A percentile compares a stretch with the other conserved stretches of the same genome.
These are phyloP conservation scores for Aspergillus transmontanensis DNA, from an alignment of 2,329 filamentous ascomycete species.

Conservation along the genomic window DNA sequence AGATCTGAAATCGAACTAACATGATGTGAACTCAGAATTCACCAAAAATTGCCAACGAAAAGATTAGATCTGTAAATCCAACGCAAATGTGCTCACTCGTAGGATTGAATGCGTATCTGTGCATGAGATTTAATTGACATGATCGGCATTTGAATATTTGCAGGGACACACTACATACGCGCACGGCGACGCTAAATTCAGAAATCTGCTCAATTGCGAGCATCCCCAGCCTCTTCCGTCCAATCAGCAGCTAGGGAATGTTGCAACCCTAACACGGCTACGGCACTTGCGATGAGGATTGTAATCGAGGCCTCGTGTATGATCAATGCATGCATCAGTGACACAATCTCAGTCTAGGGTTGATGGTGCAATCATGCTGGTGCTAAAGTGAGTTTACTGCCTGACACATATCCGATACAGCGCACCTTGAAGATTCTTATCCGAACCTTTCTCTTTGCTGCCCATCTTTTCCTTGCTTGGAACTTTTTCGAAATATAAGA, in stretches of 20 bases:
- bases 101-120: background rate
- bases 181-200: background rate
- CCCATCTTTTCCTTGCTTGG: background rate
- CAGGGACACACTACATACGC: background rate
- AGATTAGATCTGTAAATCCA: background rate
- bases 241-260: slow-evolving; percentile 16
- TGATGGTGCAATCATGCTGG: background rate
- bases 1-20: too few relatives aligned
- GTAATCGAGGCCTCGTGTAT: background rate
- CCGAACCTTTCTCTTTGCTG: background rate
- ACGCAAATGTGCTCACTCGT: background rate
- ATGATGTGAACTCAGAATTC: background rate
- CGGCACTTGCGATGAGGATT: background rate
- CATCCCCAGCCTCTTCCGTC: slow-evolving; percentile 12
- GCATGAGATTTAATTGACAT: background rate
- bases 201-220: slow-evolving; percentile 34
- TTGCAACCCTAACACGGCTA: background rate
- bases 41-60: background rate
- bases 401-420: background rate
- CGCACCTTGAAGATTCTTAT: background rate
- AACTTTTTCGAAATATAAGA: too few relatives aligned
- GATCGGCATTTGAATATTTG: background rate
- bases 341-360: background rate
- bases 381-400: background rate
- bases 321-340: background rate